phyloP scores from a whole-genome alignment of 768 basidiomycete species.

The Stropharia rugosoannulata region DNA sequence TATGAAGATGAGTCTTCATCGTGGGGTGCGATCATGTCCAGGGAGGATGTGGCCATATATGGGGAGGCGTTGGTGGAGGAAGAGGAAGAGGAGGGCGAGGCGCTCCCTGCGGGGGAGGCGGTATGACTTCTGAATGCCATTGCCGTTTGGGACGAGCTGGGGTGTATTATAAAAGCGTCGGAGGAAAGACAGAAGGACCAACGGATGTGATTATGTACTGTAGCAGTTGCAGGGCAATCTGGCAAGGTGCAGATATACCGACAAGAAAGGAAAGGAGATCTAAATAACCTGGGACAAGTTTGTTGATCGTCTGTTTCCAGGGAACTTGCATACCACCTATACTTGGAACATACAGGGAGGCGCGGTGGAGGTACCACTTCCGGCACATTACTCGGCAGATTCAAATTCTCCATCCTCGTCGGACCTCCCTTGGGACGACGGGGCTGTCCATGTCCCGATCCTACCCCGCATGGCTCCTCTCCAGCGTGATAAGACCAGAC shows the following conservation, averaged over 20 bases:
- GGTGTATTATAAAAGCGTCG: constrained; percentile 24
- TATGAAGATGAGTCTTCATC: constrained; percentile 36
- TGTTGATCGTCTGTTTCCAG: constrained; percentile 48
- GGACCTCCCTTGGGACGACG: background rate
- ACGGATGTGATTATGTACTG: constrained; percentile 31
- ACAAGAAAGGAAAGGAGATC: constrained; percentile 16
- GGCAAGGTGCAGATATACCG: constrained; percentile 28
- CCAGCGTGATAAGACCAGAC: no score
- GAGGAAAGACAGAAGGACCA: constrained; percentile 30
- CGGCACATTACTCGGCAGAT: constrained; percentile 9
- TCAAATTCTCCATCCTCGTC: constrained; percentile 7
- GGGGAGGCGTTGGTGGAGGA: constrained; percentile 43
- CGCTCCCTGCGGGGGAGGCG: constrained; percentile 49
- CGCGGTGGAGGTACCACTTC: background rate
- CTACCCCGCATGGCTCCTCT: background rate
- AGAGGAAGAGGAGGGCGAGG: constrained; percentile 46
- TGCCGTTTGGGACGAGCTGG: constrained; percentile 19
- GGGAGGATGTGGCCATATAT: constrained; percentile 33
- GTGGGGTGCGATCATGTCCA: constrained; percentile 32
- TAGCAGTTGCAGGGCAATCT: constrained; percentile 34
- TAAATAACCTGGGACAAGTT: constrained; percentile 31
- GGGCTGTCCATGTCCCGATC: background rate
- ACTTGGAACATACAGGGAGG: constrained; percentile 5
- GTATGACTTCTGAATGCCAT: constrained; percentile 54
- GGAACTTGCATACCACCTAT: constrained; percentile 18